Base-by-base conservation (phyloP, 306 rosid species). In the Chamaecrista fasciculata region DNA sequence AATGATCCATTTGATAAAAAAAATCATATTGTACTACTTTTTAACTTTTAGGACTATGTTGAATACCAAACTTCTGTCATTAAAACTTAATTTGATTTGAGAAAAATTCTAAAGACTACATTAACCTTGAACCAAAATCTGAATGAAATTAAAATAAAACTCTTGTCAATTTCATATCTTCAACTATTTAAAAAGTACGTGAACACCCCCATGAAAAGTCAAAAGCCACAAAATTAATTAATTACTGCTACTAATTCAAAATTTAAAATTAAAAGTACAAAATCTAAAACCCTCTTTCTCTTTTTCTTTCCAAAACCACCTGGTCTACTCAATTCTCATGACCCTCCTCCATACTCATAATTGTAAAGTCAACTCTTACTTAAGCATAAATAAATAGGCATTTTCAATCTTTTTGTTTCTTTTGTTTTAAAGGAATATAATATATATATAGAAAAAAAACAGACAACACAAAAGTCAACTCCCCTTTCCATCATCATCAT, bases 401-500 rank as follows among this genome's bases (percentile, higher is more conserved):
- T 4, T 8, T 67, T 58, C 11, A 25, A 31, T 34, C 53, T 72
- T 25, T n/a, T 18, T n/a, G n/a, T 16, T 28, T 9, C 15, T 16
- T 33, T 33, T 33, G 36, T 33, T 33, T 33, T 33, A 33, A 33
- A 33, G 6, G 5, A 64, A 70, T 69, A 44, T 3, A 25, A 25
- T n/a, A 67, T 73, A n/a, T n/a, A n/a, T n/a, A n/a, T 28, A 67
- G 8, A 64, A 79, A 50, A 15, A 49, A 42, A 28, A 62, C 33
- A 55, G 11, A 4, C 5, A 23, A 55, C 14, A 4, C 5, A 23
- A 69, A 70, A 69, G 95, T 88, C 95, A 91, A 87, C 80, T 73
- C 72, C 78, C 46, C 55, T 36, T 60, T 63, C 77, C 19, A 67
- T 18, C 76, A 16, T 59, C n/a, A 23, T 28, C 53, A 21, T 16